Evolutionary conservation across 73 alveolate genomes (phyloP).

Genomic region (Effrenium voratum): DNA sequence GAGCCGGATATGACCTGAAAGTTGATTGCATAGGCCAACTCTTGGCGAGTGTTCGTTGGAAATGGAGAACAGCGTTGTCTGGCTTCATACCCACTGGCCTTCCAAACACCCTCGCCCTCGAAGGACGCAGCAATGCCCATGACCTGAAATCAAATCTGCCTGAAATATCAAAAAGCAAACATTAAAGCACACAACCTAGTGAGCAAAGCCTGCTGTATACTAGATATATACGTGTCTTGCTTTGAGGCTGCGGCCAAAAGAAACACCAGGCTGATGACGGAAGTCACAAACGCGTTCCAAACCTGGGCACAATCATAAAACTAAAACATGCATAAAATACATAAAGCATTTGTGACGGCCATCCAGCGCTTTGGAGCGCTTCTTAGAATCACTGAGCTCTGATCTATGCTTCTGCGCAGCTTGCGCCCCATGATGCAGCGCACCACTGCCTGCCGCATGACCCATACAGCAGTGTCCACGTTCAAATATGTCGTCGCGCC

Average conservation of each 20-base stretch:
- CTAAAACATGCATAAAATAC: background rate
- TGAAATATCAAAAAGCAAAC: background rate
- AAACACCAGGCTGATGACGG: constrained; percentile 56
- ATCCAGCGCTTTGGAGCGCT: background rate
- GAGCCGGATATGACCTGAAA: too few species aligned
- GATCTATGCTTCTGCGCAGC: constrained; percentile 35
- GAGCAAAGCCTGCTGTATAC: background rate
- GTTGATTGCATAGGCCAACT: too few species aligned
- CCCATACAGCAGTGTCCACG: background rate
- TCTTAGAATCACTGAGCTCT: background rate
- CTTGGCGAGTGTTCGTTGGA: too few species aligned
- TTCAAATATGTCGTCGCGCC: background rate
- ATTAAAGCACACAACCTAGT: background rate
- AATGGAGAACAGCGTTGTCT: too few species aligned
- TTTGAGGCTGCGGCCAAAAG: constrained; percentile 34
- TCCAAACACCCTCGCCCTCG: constrained; percentile 73
- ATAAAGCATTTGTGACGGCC: background rate
- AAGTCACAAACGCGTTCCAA: constrained; percentile 78
- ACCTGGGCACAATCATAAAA: background rate
- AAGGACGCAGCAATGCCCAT: constrained; percentile 80
- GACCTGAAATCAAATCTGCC: background rate
- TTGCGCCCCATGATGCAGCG: constrained; percentile 59
- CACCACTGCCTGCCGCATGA: constrained; percentile 1
- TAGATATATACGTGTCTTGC: background rate
- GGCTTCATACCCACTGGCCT: too few species aligned